Evolutionary conservation across 768 basidiomycete species (phyloP).

Genomic region (Clitopilus passeckerianus): DNA sequence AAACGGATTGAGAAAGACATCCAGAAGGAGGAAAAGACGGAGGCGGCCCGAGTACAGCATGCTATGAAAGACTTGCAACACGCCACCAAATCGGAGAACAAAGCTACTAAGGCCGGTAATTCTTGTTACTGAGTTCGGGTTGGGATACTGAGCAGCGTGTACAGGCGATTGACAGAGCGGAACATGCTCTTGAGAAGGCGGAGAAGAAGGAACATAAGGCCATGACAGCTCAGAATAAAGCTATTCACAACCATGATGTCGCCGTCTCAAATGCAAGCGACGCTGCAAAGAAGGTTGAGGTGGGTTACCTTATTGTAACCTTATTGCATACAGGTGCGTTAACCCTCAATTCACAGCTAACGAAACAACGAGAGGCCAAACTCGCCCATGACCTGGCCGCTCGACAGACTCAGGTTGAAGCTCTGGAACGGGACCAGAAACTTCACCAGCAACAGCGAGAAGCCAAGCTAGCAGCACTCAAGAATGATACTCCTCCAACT

Average conservation of each 20-base stretch:
- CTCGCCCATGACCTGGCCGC: background rate
- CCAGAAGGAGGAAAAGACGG: conserved; percentile 9
- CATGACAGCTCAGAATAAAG: conserved; percentile 46
- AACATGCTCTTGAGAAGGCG: conserved; percentile 26
- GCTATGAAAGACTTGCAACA: conserved; percentile 9
- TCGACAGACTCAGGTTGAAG: background rate
- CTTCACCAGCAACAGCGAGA: background rate
- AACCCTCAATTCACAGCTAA: background rate
- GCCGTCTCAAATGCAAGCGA: conserved; percentile 36
- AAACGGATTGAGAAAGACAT: conserved; percentile 11
- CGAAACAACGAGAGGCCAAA: background rate
- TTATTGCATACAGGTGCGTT: too few species aligned
- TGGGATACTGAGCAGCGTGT: background rate
- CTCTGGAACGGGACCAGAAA: background rate
- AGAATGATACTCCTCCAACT: conserved; percentile 5
- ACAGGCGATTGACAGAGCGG: conserved; percentile 10
- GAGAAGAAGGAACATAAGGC: conserved; percentile 46
- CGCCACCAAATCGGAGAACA: conserved; percentile 7
- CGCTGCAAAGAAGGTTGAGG: conserved; percentile 41
- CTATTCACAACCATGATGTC: conserved; percentile 46
- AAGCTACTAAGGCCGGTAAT: conserved; percentile 4
- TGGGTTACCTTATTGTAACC: too few species aligned
- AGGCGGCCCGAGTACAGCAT: conserved; percentile 7
- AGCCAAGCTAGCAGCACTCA: conserved; percentile 5
- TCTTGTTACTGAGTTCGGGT: background rate